These are phyloP conservation scores for Phyllostachys edulis DNA, from an alignment of 176 grass and related monocot species.

Conservation along the genomic window DNA sequence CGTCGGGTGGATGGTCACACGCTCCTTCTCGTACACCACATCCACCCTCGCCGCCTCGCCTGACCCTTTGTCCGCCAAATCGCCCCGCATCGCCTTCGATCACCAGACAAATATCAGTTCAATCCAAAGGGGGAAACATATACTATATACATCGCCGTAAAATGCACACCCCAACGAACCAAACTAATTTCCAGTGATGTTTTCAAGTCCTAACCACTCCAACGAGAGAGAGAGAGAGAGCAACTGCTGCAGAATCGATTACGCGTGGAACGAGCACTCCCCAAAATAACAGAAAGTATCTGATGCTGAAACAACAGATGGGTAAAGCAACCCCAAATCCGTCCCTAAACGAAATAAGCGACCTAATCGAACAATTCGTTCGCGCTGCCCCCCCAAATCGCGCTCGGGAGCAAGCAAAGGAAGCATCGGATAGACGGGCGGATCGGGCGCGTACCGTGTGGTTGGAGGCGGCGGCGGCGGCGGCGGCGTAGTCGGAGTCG, in stretches of 20 bases:
- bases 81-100: slow-evolving; percentile 58
- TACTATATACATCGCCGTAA: not conserved
- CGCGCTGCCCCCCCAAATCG: not conserved
- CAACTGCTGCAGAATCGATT: not conserved
- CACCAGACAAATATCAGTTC: slow-evolving; percentile 26
- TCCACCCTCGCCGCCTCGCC: slow-evolving; percentile 56
- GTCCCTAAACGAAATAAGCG: not conserved
- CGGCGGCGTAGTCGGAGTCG: slow-evolving; percentile 91
- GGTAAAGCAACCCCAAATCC: not conserved
- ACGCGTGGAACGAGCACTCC: not conserved
- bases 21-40: slow-evolving; percentile 78
- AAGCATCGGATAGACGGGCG: not conserved
- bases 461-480: slow-evolving; percentile 42
- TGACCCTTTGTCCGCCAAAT: slow-evolving; percentile 47
- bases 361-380: slow-evolving; percentile 24
- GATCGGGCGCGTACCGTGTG: slow-evolving; percentile 14
- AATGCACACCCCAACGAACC: not conserved
- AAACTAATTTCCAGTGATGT: not conserved
- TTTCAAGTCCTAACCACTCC: not conserved
- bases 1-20: slow-evolving; percentile 84
- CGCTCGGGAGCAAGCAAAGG: not conserved
- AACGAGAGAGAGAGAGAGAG: not conserved
- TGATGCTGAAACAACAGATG: not conserved
- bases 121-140: not conserved
- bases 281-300: not conserved